Conservation (phyloP, 352 stramenopile genomes). For the Phytophthora fragariaefolia region DNA sequence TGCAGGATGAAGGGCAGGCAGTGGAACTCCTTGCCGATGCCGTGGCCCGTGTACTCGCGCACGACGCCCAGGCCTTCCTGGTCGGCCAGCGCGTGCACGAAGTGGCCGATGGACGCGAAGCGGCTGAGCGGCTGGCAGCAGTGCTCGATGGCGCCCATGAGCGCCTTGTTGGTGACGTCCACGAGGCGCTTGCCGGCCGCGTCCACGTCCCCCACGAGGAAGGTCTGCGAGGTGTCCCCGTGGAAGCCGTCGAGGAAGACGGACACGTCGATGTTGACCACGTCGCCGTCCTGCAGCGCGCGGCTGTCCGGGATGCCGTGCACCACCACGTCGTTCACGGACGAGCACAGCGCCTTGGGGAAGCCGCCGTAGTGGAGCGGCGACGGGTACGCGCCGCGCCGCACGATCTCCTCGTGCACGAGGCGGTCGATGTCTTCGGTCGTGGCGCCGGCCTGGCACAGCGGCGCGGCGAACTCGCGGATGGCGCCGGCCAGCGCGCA, state of each 20-base stretch:
- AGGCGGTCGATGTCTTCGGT: constrained; percentile 95
- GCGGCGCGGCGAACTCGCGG: constrained; percentile 72
- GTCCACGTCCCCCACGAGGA: constrained; percentile 94
- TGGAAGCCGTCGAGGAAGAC: constrained; percentile 95
- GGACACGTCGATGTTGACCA: constrained; percentile 98
- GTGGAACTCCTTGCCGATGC: constrained; percentile 96
- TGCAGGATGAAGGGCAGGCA: constrained; percentile 95
- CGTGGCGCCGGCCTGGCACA: constrained; percentile 85
- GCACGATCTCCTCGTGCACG: constrained; percentile 93
- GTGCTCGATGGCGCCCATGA: constrained; percentile 85
- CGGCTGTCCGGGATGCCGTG: constrained; percentile 97
- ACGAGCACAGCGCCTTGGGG: constrained; percentile 96
- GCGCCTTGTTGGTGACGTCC: constrained; percentile 83
- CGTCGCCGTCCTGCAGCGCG: constrained; percentile 91
- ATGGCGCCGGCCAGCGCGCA: constrained; percentile 83
- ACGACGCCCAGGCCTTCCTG: constrained; percentile 83
- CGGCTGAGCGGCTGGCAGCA: constrained; percentile 93
- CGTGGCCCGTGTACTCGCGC: constrained; percentile 96
- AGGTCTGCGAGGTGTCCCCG: constrained; percentile 98
- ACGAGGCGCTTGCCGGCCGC: constrained; percentile 88
- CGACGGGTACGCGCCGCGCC: constrained; percentile 85
- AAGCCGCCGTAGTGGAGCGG: constrained; percentile 95
- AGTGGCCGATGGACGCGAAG: constrained; percentile 94
- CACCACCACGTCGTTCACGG: constrained; percentile 97
- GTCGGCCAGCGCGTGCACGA: constrained; percentile 92